Evolutionary conservation across 495 filamentous ascomycete species (phyloP), one percentile per base, ranked within the genome.

Genomic region (Penicillium chermesinum): DNA sequence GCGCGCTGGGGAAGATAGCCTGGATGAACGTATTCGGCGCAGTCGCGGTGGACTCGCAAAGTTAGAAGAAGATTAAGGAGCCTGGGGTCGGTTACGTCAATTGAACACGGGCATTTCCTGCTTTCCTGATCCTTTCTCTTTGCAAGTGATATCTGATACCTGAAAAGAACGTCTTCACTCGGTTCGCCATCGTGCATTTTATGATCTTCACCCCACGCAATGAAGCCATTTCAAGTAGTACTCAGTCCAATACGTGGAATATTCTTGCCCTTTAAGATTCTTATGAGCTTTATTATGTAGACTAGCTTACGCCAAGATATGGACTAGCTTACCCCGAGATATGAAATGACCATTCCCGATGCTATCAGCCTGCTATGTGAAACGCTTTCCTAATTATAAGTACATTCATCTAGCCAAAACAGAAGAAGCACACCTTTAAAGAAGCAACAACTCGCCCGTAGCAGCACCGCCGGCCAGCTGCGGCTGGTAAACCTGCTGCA

Each of bases 401-500:
- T 58, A 65, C 48, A 62, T 46, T 40, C 44, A 43, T 19, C 38
- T 41, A 39, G 42, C 13, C 41, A 5, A 36, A 42, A 4, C 16
- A 32, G n/a, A 27, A 32, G 16, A 22, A 13, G 5, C 8, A 9
- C 38, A 19, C 38, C 46, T 49, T 56, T 67, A 78, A 35, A 78
- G 54, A 44, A 75, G 47, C 37, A 77, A 56, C 39, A 78, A 60
- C 62, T 78, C 74, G 5, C 72, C 74, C 32, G 73, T 76, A 38
- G 72, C 72, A 33, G 66, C 67, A 18, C 74, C 73, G 44, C 70
- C 70, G 21, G 67, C 71, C 42, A 72, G 57, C 38, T 76, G 75
- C 4, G 74, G 71, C 48, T 75, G 75, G 59, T 77, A 79, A 13
- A 66, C 69, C 48, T 71, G 66, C 55, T 78, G 73, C 49, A 76